Conservation (phyloP, 345 rosid genomes). For the Syzygium aqueum region DNA sequence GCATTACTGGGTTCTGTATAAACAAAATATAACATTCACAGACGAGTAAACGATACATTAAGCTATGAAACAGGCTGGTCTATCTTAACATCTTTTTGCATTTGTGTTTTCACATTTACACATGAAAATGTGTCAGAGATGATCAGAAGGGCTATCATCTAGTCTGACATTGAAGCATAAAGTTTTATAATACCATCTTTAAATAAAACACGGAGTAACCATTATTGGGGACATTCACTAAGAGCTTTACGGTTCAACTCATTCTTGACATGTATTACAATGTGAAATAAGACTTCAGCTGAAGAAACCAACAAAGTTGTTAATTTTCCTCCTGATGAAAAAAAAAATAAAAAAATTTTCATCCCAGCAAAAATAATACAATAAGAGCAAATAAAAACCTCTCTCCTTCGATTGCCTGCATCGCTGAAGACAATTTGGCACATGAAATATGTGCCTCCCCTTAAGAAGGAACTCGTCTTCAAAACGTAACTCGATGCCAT, state of each 20-base stretch:
- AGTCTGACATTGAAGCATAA: not conserved
- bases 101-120: not conserved
- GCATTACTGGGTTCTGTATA: conserved; percentile 34
- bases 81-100: not conserved
- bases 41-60: not conserved
- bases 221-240: not conserved
- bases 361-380: not conserved
- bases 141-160: not conserved
- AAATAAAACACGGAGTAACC: not conserved
- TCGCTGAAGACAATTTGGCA: conserved; percentile 38
- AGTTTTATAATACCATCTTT: not conserved
- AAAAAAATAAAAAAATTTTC: not conserved
- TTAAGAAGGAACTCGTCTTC: conserved; percentile 29
- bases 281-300: not conserved
- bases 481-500: conserved; percentile 32
- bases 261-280: not conserved
- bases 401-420: conserved; percentile 37
- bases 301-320: not conserved
- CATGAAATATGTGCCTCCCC: conserved; percentile 48
- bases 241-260: not conserved
- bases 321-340: not conserved
- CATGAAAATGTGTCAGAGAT: not conserved
- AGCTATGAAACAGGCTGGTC: not conserved
- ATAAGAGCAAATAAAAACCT: conserved; percentile 27
- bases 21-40: not conserved